Evolutionary conservation across 1,284 basidiomycete genomes (phyloP), one percentile per base, ranked within the genome.

Genomic region (Naganishia cerealis): DNA sequence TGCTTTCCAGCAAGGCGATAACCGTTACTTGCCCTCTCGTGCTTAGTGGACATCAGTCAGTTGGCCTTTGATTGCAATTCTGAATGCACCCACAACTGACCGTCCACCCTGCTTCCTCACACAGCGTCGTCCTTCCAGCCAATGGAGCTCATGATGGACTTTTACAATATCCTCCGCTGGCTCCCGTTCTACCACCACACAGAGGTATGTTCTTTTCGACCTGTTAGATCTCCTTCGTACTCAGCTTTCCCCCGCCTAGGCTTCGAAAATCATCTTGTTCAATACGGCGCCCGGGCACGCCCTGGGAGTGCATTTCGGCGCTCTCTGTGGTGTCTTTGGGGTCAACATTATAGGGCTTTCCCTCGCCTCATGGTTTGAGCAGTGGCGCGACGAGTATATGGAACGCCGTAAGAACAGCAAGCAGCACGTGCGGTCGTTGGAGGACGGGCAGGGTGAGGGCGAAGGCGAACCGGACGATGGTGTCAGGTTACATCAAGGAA

Each of bases 241-340:
- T 29, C 26, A 15, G 1, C 13, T 15, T 12, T 39, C 55, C 6
- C 6, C 39, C n/a, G 6, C 2, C 18, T 18, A 59, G 57, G 57
- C 68, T 13, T 77, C 73, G 72, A 77, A 77, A 67, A 77, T 77
- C 70, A 77, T 77, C 59, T 69, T 73, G 9, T 77, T 73, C 65
- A 76, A 74, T n/a, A 75, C 75, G 2, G 63, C 75, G 29, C 67
- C 71, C 21, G 71, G 72, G 10, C 72, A 73, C 52, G 67, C 73
- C 6, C 71, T 77, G 10, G 77, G 75, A n/a, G 48, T 73, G 5
- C 74, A 76, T 53, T 77, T 75, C 57, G 77, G 77, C 2, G 70
- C 74, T 15, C 42, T 78, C 1, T 75, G 77, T 57, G 77, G 69
- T 9, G 38, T 78, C n/a, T 73, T 75, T 16, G 75, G 74, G 5